These are phyloP conservation scores for Apophysomyces elegans DNA, from an alignment of 371 early-diverging fungal genomes.

Conservation along the genomic window DNA sequence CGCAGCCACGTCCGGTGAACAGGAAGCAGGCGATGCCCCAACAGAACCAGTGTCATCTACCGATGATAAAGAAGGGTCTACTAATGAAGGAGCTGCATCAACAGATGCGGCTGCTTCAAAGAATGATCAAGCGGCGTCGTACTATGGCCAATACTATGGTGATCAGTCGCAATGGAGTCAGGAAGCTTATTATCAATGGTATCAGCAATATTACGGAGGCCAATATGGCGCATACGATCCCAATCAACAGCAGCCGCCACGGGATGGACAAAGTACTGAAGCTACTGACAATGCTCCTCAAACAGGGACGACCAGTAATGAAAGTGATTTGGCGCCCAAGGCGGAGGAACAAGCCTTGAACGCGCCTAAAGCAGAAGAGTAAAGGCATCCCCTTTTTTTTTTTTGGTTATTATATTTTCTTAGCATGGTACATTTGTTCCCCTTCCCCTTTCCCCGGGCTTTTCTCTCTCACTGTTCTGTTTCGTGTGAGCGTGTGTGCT, in stretches of 20 bases:
- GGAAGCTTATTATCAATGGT: conserved; percentile 52
- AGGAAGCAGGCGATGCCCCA: conserved; percentile 4
- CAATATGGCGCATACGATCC: conserved; percentile 12
- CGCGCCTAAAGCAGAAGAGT: conserved; percentile 4
- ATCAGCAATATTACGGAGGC: conserved; percentile 52
- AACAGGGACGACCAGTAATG: neutral
- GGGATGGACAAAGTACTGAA: neutral
- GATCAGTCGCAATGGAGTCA: conserved; percentile 35
- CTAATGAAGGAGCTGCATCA: conserved; percentile 14
- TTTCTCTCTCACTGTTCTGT: neutral
- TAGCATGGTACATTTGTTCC: neutral
- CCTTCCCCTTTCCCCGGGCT: neutral
- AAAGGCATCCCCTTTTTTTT: neutral
- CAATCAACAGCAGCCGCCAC: conserved; percentile 15
- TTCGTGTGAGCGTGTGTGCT: neutral
- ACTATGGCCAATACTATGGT: conserved; percentile 45
- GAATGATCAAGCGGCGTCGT: conserved; percentile 23
- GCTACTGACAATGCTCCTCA: neutral
- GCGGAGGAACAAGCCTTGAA: neutral
- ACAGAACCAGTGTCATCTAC: neutral
- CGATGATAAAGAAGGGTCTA: neutral
- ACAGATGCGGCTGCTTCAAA: conserved; percentile 16
- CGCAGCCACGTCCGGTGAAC: conserved; percentile 3
- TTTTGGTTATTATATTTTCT: neutral
- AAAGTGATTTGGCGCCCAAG: neutral